Evolutionary conservation across 495 filamentous ascomycete species (phyloP), one percentile per base, ranked within the genome.

Genomic region (Xylaria longipes): DNA sequence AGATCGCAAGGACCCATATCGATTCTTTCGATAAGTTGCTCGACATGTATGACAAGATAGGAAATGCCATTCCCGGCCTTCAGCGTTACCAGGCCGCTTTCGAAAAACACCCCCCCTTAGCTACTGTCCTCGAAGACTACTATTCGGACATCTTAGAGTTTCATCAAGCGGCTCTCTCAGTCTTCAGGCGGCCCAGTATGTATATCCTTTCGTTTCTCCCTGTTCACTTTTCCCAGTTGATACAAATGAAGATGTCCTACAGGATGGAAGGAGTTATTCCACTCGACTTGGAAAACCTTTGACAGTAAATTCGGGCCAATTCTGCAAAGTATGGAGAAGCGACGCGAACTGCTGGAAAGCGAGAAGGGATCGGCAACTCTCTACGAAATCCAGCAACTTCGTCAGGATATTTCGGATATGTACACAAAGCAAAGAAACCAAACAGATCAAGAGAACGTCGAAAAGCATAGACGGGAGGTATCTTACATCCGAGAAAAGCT

Each of bases 271-370:
- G 61, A 43, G 1, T 15, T 64, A 31, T 46, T 64, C 12, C 61
- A 64, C 39, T 64, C 61, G 5, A 31, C 61, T 7, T 64, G 61
- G 61, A 64, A 64, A 64, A 64, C 61, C 20, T 64, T 64, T 25
- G 22, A 64, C 39, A 64, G 61, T 15, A 27, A 64, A 29, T 64
- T 64, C 9, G 61, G 61, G 0, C 61, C 61, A 43, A 64, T 64
- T 31, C n/a, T 64, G 5, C 61, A 46, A 41, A 64, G 61, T 46
- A 12, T 64, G 25, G 3, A 22, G 22, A 64, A 64, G 14, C 20
- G 61, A 31, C 61, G 25, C 14, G 61, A 64, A 20, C 25, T 64
- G 1, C 15, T 64, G 37, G 61, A 64, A 46, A 64, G 61, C 12
- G 39, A 64, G 25, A 64, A 64, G 22, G 61, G 39, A 17, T 64